phyloP scores from a whole-genome alignment of 208 protist species.

The Acanthamoeba castellanii region DNA sequence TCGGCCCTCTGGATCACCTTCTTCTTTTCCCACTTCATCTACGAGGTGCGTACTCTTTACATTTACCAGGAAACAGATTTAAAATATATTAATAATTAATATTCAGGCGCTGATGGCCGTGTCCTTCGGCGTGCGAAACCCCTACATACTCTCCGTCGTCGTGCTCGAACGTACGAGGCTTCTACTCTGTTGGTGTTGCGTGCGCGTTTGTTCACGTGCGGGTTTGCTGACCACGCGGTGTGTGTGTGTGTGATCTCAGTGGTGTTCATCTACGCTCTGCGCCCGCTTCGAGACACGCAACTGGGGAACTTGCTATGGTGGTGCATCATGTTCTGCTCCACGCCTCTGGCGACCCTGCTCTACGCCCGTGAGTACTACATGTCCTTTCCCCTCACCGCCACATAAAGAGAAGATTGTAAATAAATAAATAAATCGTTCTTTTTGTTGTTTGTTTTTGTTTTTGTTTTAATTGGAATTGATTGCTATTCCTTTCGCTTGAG shows the following conservation, averaged over 20 bases:
- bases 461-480: background rate
- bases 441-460: too few relatives aligned
- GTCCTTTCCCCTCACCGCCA: background rate
- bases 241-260: background rate
- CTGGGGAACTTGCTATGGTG: slow-evolving; percentile 37
- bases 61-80: background rate
- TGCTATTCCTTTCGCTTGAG: background rate
- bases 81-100: too few relatives aligned
- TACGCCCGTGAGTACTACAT: slow-evolving; percentile 68
- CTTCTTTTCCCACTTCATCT: slow-evolving; percentile 55
- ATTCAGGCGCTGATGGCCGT: slow-evolving; percentile 58
- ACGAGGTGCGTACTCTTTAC: slow-evolving; percentile 37
- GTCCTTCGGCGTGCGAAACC: background rate
- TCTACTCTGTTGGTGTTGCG: too few relatives aligned
- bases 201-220: background rate
- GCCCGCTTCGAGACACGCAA: slow-evolving; percentile 13
- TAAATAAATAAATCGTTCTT: too few relatives aligned
- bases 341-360: background rate
- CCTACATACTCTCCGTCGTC: slow-evolving; percentile 8
- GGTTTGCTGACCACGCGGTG: background rate
- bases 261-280: slow-evolving; percentile 46
- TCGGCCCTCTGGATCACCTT: slow-evolving; percentile 67
- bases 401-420: too few relatives aligned
- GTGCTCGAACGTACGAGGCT: slow-evolving; percentile 21
- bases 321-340: slow-evolving; percentile 61